Conservation (phyloP, 2,329 filamentous ascomycete species). For the Colletotrichum aenigma region DNA sequence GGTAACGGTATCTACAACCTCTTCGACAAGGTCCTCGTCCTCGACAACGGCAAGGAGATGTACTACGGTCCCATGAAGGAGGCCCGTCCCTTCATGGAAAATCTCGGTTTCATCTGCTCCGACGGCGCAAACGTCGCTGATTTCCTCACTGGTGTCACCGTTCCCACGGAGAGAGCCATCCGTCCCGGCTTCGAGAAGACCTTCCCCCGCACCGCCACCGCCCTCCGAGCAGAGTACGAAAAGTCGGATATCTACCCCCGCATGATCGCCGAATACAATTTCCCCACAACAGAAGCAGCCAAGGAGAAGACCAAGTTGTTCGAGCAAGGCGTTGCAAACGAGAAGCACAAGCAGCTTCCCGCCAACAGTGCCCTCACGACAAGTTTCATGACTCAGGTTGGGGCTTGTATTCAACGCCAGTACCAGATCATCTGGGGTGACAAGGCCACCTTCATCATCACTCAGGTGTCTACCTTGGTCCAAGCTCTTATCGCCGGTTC, state of each 20-base stretch:
- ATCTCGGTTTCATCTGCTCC: slow-evolving; percentile 65
- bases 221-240: slow-evolving; percentile 54
- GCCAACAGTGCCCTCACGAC: slow-evolving; percentile 61
- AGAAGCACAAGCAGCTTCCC: slow-evolving; percentile 59
- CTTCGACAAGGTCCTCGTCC: slow-evolving; percentile 73
- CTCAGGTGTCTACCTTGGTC: slow-evolving; percentile 59
- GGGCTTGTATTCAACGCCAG: slow-evolving; percentile 60
- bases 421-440: slow-evolving; percentile 71
- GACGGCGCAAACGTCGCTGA: slow-evolving; percentile 69
- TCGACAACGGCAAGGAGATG: slow-evolving; percentile 69
- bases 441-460: slow-evolving; percentile 66
- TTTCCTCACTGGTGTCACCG: slow-evolving; percentile 69
- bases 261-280: slow-evolving; percentile 63
- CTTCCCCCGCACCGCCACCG: slow-evolving; percentile 49
- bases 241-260: slow-evolving; percentile 50
- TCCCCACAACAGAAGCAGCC: slow-evolving; percentile 54
- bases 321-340: slow-evolving; percentile 51
- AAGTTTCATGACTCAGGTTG: slow-evolving; percentile 59
- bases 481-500: slow-evolving; percentile 69
- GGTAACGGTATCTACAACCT: slow-evolving; percentile 72
- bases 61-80: slow-evolving; percentile 66
- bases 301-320: slow-evolving; percentile 58
- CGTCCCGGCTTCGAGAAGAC: slow-evolving; percentile 38
- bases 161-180: slow-evolving; percentile 71
- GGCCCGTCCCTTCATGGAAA: slow-evolving; percentile 68